Conservation (phyloP, 164 flowering plant species). For the Liriodendron chinense region DNA sequence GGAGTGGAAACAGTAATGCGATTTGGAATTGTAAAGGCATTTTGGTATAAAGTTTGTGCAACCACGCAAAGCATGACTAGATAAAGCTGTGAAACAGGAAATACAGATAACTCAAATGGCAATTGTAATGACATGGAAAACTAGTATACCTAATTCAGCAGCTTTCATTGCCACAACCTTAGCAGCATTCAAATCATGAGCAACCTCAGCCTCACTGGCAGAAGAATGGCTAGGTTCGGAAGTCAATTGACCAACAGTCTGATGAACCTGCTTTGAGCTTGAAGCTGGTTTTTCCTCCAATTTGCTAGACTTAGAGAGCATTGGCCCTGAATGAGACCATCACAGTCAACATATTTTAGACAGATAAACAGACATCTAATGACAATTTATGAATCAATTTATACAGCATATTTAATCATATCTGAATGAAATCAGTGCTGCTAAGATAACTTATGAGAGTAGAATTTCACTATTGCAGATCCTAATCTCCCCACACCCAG, state of each 20-base stretch:
- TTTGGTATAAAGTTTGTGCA: background rate
- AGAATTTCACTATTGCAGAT: too few relatives aligned
- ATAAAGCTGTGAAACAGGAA: too few relatives aligned
- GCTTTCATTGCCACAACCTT: conserved; percentile 94
- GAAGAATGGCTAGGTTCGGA: conserved; percentile 23
- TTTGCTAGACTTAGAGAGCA: conserved; percentile 12
- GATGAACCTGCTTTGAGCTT: conserved; percentile 35
- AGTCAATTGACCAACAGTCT: conserved; percentile 23
- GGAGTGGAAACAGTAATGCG: background rate
- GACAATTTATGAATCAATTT: background rate
- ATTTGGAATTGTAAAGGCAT: background rate
- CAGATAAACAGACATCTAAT: background rate
- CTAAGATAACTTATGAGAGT: too few relatives aligned
- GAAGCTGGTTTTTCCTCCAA: conserved; percentile 30
- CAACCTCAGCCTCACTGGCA: conserved; percentile 33
- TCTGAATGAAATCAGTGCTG: too few relatives aligned
- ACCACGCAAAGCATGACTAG: too few relatives aligned
- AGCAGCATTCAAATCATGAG: conserved; percentile 72
- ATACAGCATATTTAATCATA: background rate
- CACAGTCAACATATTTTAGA: background rate
- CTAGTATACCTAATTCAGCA: conserved; percentile 74
- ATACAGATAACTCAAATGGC: background rate
- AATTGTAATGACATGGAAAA: background rate
- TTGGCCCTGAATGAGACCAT: conserved; percentile 10
- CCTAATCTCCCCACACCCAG: too few relatives aligned